Evolutionary conservation across 169 alveolate genomes (phyloP).

Genomic region (Eimeria falciformis): DNA sequence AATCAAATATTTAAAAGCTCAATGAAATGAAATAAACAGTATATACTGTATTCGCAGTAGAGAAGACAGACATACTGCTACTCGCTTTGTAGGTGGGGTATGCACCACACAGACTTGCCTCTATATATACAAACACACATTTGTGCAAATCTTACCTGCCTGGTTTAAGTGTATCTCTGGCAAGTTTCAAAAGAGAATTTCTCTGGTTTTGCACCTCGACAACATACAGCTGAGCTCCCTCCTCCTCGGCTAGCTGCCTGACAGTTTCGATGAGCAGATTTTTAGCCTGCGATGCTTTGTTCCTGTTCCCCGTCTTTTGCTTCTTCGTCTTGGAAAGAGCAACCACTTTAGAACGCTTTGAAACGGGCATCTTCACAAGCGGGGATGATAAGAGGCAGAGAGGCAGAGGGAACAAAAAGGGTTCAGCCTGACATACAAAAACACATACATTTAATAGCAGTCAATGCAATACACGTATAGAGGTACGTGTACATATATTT

Average conservation of each 20-base stretch:
- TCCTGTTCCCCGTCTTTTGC: conserved; percentile 3
- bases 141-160: conserved; percentile 11
- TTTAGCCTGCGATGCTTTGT: conserved; percentile 5
- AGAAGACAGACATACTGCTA: too few species aligned
- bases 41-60: too few species aligned
- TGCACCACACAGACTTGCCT: background rate
- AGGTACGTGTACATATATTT: background rate
- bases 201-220: conserved; percentile 66
- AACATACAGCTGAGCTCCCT: conserved; percentile 54
- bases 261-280: conserved; percentile 10
- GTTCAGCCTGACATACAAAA: background rate
- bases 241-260: conserved; percentile 31
- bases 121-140: background rate
- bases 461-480: background rate
- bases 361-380: conserved; percentile 49
- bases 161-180: conserved; percentile 50
- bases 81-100: too few species aligned
- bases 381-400: background rate
- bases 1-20: too few species aligned
- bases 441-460: too few species aligned
- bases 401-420: background rate
- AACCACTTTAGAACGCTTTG: conserved; percentile 61
- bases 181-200: conserved; percentile 24
- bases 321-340: conserved; percentile 42
- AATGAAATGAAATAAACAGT: too few species aligned